phyloP scores from a whole-genome alignment of 1,284 basidiomycete species.

The Golubevia sp. region DNA sequence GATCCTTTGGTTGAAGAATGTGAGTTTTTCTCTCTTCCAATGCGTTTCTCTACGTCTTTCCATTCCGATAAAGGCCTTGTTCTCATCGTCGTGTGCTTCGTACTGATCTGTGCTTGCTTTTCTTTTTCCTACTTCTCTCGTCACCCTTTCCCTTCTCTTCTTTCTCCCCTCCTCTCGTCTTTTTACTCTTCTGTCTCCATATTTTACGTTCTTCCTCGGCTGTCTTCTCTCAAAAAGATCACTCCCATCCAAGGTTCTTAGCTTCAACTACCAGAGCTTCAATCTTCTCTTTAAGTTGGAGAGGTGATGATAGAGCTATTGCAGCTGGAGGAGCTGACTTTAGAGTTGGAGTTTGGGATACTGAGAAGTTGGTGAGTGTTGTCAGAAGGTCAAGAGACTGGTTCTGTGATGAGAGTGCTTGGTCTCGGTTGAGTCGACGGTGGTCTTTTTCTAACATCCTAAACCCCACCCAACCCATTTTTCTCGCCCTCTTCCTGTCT shows the following conservation, averaged over 20 bases:
- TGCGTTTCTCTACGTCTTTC: no score
- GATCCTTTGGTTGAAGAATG: not conserved
- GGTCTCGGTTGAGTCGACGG: not conserved
- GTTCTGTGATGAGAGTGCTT: conserved; percentile 1
- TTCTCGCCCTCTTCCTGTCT: no score
- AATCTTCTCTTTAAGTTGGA: conserved; percentile 48
- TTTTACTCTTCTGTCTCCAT: no score
- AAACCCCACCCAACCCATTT: not conserved
- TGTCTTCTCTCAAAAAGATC: not conserved
- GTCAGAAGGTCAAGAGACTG: conserved; percentile 5
- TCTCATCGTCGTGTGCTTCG: no score
- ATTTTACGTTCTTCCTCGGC: not conserved
- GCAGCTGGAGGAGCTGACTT: conserved; percentile 49
- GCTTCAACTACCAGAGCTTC: conserved; percentile 9
- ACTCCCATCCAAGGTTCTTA: not conserved
- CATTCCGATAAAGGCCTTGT: no score
- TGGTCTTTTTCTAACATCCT: not conserved
- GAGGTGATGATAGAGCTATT: conserved; percentile 42
- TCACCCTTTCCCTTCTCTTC: no score
- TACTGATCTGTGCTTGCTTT: no score
- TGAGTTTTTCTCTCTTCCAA: no score
- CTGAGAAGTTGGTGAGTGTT: conserved; percentile 30
- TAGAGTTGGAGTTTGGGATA: conserved; percentile 45
- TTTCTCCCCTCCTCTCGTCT: no score
- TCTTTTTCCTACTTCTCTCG: no score